Evolutionary conservation across 805 yeast genomes (phyloP), one percentile per base, ranked within the genome.

Genomic region (Candida bentonensis): DNA sequence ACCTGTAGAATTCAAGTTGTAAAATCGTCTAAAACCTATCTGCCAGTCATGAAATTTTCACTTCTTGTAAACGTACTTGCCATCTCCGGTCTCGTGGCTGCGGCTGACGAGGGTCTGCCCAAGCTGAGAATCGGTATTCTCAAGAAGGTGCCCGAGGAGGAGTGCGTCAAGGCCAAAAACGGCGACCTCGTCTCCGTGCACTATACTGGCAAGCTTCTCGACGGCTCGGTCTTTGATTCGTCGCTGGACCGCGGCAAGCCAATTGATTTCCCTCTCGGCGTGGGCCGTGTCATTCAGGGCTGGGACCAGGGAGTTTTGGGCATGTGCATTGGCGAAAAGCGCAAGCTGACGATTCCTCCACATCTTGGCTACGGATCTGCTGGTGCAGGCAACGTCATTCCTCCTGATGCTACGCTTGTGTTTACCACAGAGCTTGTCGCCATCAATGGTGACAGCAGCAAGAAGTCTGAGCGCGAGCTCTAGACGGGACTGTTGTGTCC

Each of bases 261-360:
- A 40, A 67, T 87, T 48, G 59, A 69, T 36, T 87, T 87, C 62
- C 63, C 63, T n/a, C 64, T 88, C 44, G 96, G 96, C 36, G 60
- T 63, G 22, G 88, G 94, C 3, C 79, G 74, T 54, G 96, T 87
- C 25, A 87, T 87, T 57, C 57, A 69, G 48, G 96, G 96, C 47
- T 87, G 96, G 96, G 96, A 87, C 50, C 76, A 79, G 62, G 96
- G 96, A 36, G 65, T 86, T 42, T 53, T 68, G 30, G 78, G 81
- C 26, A 83, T 83, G 94, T 87, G 96, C 63, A 67, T 84, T 60
- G 95, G 95, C 40, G 96, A 87, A 62, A 70, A 79, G 65, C 74
- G 96, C 58, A 79, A 73, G 52, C 68, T 87, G 53, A 73, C 76
- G 23, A 84, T 88, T 57, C 95, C 96, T 41, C 72, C 94, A 3